These are phyloP conservation scores for Coprinopsis marcescibilis DNA, from an alignment of 768 basidiomycete species.

Conservation along the genomic window DNA sequence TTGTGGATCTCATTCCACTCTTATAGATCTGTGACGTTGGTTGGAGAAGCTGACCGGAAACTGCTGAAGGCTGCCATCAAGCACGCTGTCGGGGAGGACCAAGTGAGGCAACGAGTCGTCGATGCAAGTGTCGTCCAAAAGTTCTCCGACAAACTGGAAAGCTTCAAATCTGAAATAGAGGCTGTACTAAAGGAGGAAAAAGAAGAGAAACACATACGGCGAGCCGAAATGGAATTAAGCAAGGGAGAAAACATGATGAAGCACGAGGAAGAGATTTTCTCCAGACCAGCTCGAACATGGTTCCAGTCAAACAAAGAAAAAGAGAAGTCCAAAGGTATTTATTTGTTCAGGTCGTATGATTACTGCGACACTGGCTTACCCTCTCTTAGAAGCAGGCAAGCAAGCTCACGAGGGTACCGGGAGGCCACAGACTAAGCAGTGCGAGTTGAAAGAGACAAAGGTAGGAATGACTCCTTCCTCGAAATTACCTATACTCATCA, in stretches of 20 bases:
- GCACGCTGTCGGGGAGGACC: constrained; percentile 69
- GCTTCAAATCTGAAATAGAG: constrained; percentile 69
- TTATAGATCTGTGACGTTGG: constrained; percentile 83
- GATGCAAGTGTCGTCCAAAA: constrained; percentile 67
- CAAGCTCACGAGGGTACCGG: constrained; percentile 62
- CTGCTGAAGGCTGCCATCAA: constrained; percentile 96
- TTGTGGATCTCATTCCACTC: background rate
- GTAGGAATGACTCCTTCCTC: constrained; percentile 22
- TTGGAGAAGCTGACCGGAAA: constrained; percentile 94
- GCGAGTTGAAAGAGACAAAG: constrained; percentile 28
- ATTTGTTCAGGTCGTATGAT: constrained; percentile 9
- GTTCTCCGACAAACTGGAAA: constrained; percentile 66
- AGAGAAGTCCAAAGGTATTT: constrained; percentile 73
- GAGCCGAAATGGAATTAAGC: constrained; percentile 92
- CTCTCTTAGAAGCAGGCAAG: constrained; percentile 62
- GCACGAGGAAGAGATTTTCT: constrained; percentile 87
- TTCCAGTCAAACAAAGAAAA: constrained; percentile 90
- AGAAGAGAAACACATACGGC: constrained; percentile 89
- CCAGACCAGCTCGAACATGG: constrained; percentile 96
- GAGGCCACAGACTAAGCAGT: constrained; percentile 26
- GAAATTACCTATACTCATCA: constrained; percentile 2
- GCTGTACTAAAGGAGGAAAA: constrained; percentile 86
- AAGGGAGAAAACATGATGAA: constrained; percentile 96
- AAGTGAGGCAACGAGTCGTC: constrained; percentile 84
- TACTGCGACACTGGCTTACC: background rate